A percentile compares a stretch with the other conserved stretches of the same genome.
Evolutionary conservation across 108 stramenopile species (phyloP).

Genomic region (Aurantiochytrium sp.): DNA sequence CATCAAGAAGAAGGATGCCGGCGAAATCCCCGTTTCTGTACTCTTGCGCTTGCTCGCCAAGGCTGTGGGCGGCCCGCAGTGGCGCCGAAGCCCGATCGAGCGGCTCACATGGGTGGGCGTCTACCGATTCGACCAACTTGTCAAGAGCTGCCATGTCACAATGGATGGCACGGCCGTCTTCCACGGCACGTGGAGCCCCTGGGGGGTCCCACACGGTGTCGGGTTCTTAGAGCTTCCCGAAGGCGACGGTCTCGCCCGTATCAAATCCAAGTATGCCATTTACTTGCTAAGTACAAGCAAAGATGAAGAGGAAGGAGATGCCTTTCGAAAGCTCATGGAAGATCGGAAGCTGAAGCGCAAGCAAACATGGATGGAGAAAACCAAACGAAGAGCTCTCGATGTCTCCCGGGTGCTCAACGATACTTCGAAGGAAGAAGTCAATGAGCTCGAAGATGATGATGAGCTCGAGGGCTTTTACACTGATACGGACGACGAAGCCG

Average conservation of each 20-base stretch:
- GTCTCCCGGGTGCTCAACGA: background rate
- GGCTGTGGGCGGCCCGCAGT: background rate
- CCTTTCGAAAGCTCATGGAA: background rate
- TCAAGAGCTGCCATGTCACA: background rate
- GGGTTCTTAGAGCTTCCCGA: background rate
- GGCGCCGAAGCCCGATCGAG: background rate
- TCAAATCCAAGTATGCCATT: background rate
- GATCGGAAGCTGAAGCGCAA: background rate
- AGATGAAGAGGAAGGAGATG: background rate
- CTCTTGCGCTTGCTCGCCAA: background rate
- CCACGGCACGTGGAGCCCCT: background rate
- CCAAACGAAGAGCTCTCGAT: background rate
- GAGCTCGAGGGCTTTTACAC: background rate
- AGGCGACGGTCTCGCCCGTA: background rate
- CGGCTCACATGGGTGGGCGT: background rate
- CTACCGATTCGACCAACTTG: background rate
- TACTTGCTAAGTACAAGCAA: background rate
- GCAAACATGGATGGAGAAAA: background rate
- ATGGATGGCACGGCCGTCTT: background rate
- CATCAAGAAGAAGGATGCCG: background rate
- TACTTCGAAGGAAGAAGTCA: background rate
- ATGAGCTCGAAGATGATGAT: background rate
- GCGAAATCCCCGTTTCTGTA: background rate
- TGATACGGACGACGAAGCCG: background rate
- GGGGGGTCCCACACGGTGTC: background rate